phyloP scores from a whole-genome alignment of 1,284 basidiomycete genomes.

The Moniliophthora roreri region DNA sequence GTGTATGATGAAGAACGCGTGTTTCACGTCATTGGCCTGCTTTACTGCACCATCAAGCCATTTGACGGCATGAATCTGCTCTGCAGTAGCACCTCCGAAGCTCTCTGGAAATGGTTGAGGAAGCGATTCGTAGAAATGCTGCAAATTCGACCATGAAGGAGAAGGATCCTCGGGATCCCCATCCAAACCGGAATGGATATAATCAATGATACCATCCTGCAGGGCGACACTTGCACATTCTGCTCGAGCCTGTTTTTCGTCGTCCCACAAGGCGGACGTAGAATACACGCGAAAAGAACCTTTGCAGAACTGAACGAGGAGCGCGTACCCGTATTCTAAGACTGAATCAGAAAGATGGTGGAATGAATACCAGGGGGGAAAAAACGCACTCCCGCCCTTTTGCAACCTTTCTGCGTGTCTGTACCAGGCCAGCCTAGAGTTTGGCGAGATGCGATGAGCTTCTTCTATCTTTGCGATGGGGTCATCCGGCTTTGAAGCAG shows the following conservation, averaged over 20 bases:
- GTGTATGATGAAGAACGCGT: not conserved
- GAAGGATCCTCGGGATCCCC: not conserved
- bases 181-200: not conserved
- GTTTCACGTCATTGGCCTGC: conserved; percentile 8
- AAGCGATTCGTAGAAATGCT: not conserved
- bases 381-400: not conserved
- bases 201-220: not conserved
- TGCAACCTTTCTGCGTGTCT: not conserved
- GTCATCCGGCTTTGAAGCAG: not conserved
- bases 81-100: not conserved
- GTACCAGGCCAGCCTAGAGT: too few relatives aligned
- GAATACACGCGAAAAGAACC: not conserved
- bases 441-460: too few relatives aligned
- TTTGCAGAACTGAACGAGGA: not conserved
- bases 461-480: not conserved
- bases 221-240: not conserved
- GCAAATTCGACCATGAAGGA: not conserved
- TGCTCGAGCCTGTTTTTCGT: not conserved
- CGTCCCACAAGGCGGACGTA: not conserved
- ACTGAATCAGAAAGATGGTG: not conserved
- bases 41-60: conserved; percentile 14
- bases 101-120: conserved; percentile 1
- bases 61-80: not conserved
- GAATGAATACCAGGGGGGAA: not conserved
- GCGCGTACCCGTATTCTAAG: not conserved